These are phyloP conservation scores for Fragaria iinumae DNA, from an alignment of 306 rosid genomes.

Conservation along the genomic window DNA sequence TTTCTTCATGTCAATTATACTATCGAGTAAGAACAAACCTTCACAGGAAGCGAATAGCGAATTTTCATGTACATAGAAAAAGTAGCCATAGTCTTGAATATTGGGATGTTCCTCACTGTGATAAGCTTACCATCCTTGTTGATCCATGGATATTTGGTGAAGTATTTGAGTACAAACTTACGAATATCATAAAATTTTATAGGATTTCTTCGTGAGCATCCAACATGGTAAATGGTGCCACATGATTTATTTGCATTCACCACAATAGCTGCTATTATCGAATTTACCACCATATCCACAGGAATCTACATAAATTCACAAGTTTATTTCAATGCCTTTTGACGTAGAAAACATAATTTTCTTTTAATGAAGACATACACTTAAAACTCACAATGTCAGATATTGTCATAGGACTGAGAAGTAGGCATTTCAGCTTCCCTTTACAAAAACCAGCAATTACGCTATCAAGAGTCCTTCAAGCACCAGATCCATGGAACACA, in stretches of 20 bases:
- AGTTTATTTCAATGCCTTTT: background rate
- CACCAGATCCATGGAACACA: background rate
- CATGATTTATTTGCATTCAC: slow-evolving; percentile 22
- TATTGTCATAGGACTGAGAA: slow-evolving; percentile 27
- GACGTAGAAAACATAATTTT: background rate
- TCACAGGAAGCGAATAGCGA: slow-evolving; percentile 21
- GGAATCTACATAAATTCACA: slow-evolving; percentile 32
- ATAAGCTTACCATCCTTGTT: slow-evolving; percentile 28
- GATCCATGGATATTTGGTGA: slow-evolving; percentile 16
- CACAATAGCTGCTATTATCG: slow-evolving; percentile 30
- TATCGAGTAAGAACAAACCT: slow-evolving; percentile 21
- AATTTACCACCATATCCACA: slow-evolving; percentile 43
- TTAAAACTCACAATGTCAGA: slow-evolving; percentile 30
- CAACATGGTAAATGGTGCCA: slow-evolving; percentile 34
- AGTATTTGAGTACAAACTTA: background rate
- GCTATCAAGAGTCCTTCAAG: slow-evolving; percentile 41
- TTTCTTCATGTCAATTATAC: background rate
- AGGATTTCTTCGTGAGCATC: slow-evolving; percentile 38
- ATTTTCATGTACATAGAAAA: slow-evolving; percentile 17
- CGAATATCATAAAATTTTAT: background rate
- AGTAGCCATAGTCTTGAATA: slow-evolving; percentile 8
- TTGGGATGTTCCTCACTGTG: background rate
- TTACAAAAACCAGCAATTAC: slow-evolving; percentile 28
- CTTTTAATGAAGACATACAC: background rate
- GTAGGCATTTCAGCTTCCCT: slow-evolving; percentile 38